Conservation (phyloP, 257 asterid genomes). For the Solanum ossicruentum region DNA sequence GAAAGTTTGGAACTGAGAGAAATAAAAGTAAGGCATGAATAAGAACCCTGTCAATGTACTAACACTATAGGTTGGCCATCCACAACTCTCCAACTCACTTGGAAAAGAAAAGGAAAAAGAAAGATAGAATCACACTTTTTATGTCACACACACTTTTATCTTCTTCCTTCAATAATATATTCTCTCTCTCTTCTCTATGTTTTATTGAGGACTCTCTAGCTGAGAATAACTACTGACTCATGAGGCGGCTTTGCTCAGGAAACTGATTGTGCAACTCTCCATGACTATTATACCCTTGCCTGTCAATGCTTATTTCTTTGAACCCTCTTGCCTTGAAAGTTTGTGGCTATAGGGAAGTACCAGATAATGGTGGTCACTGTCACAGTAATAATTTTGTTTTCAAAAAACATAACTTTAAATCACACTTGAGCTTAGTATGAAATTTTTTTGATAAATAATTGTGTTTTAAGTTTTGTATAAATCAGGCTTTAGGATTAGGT, state of each 20-base stretch:
- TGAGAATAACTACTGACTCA: slow-evolving; percentile 20
- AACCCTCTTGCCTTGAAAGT: not conserved
- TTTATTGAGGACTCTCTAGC: not conserved
- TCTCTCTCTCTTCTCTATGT: not conserved
- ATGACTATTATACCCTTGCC: not conserved
- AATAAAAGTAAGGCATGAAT: slow-evolving; percentile 11
- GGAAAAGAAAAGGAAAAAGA: not conserved
- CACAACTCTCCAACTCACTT: slow-evolving; percentile 7
- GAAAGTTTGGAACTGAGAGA: not conserved
- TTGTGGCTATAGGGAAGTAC: not conserved
- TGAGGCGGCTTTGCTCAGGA: slow-evolving; percentile 58
- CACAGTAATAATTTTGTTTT: not conserved
- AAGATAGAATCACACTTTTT: not conserved
- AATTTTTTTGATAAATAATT: not conserved
- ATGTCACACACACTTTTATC: slow-evolving; percentile 14
- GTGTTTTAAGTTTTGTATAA: not conserved
- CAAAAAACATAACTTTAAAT: not conserved
- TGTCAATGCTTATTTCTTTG: not conserved
- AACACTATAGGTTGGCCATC: not conserved
- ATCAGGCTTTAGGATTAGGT: not conserved
- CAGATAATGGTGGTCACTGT: not conserved
- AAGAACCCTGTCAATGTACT: slow-evolving; percentile 21
- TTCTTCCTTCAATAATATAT: slow-evolving; percentile 16
- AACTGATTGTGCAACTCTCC: slow-evolving; percentile 6
- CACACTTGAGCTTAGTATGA: not conserved